phyloP scores from a whole-genome alignment of 2,329 filamentous ascomycete genomes.

The Hymenotorrendiella dingleyae region DNA sequence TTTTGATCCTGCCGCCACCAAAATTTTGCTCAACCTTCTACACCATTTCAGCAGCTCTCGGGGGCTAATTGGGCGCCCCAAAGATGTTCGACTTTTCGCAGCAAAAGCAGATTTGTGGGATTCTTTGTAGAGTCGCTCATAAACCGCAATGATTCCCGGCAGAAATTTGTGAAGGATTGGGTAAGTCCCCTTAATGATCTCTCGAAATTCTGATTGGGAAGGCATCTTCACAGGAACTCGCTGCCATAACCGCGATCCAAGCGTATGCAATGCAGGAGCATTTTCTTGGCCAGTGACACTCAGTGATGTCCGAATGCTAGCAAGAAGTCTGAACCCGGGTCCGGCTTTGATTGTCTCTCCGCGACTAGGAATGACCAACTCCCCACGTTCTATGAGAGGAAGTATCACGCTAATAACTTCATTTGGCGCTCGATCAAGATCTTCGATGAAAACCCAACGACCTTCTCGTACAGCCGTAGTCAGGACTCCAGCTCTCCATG shows the following conservation, averaged over 20 bases:
- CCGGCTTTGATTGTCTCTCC: conserved; percentile 80
- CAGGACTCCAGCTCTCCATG: conserved; percentile 86
- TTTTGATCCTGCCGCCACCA: conserved; percentile 55
- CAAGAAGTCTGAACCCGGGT: conserved; percentile 83
- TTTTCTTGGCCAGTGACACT: conserved; percentile 63
- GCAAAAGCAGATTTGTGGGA: conserved; percentile 36
- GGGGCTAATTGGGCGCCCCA: conserved; percentile 52
- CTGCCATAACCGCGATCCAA: conserved; percentile 85
- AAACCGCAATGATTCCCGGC: conserved; percentile 53
- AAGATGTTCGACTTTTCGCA: conserved; percentile 43
- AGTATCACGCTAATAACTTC: conserved; percentile 92
- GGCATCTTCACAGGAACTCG: conserved; percentile 64
- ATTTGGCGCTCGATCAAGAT: conserved; percentile 88
- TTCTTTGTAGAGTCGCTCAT: conserved; percentile 46
- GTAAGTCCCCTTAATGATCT: conserved; percentile 66
- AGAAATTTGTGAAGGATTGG: conserved; percentile 61
- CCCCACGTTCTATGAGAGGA: conserved; percentile 86
- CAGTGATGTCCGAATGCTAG: conserved; percentile 75
- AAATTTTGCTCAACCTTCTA: conserved; percentile 61
- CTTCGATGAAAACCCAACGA: conserved; percentile 94
- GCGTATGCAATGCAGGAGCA: conserved; percentile 59
- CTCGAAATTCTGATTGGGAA: conserved; percentile 61
- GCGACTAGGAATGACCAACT: conserved; percentile 82
- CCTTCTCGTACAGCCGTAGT: conserved; percentile 92
- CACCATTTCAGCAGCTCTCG: conserved; percentile 92